phyloP scores from a whole-genome alignment of 441 rosid genomes.

The Erodium trifolium region DNA sequence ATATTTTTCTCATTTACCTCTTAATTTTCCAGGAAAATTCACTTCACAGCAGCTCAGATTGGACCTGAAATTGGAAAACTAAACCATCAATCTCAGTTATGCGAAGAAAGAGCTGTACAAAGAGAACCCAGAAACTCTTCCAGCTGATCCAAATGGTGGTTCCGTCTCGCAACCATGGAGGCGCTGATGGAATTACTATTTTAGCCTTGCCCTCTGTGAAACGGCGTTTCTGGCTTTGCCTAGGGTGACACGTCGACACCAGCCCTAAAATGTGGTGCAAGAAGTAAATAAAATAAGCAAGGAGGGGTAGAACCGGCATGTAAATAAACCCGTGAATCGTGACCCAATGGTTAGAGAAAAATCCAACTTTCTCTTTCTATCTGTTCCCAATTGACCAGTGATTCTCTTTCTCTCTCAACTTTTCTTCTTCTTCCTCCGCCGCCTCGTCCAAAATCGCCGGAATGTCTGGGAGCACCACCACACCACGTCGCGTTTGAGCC shows the following conservation, averaged over 20 bases:
- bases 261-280: neutral
- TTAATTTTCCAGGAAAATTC: neutral
- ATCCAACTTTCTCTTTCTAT: neutral
- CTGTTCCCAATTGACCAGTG: slow-evolving; percentile 10
- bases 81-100: no score
- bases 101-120: neutral
- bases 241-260: slow-evolving; percentile 2
- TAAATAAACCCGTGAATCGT: slow-evolving; percentile 5
- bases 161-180: neutral
- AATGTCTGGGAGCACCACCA: neutral
- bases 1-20: neutral
- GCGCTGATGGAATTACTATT: neutral
- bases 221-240: neutral
- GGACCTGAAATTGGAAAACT: neutral
- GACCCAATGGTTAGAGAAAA: slow-evolving; percentile 11
- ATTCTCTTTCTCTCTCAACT: neutral
- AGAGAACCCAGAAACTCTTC: slow-evolving; percentile 1
- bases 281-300: neutral
- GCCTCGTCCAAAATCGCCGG: slow-evolving; percentile 10
- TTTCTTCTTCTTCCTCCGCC: slow-evolving; percentile 1
- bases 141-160: neutral
- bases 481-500: slow-evolving; percentile 5
- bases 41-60: neutral
- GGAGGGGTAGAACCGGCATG: slow-evolving; percentile 2
- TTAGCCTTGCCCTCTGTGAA: neutral